Percentiles rank a stretch among this genome's conserved stretches.
These are phyloP conservation scores for Neofusicoccum sp. DNA, from an alignment of 2,329 filamentous ascomycete genomes.

Conservation along the genomic window DNA sequence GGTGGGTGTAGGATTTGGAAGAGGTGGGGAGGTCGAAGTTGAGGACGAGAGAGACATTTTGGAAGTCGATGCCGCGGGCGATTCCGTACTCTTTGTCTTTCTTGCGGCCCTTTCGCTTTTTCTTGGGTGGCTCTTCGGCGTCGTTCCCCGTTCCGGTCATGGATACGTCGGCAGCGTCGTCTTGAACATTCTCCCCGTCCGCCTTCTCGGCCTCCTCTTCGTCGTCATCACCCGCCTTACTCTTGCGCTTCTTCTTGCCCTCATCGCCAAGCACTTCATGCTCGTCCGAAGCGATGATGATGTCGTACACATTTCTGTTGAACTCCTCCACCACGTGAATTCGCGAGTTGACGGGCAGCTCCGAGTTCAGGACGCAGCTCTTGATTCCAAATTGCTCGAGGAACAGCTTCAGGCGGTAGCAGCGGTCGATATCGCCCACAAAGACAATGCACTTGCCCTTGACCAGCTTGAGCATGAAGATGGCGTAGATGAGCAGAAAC, in stretches of 20 bases:
- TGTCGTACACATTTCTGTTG: conserved; percentile 95
- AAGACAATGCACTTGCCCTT: conserved; percentile 89
- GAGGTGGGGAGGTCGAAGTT: conserved; percentile 94
- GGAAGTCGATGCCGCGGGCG: conserved; percentile 95
- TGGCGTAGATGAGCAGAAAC: conserved; percentile 87
- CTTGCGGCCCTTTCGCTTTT: conserved; percentile 67
- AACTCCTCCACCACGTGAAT: conserved; percentile 97
- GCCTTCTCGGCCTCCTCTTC: conserved; percentile 29
- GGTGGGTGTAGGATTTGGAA: conserved; percentile 93
- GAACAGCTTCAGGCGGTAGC: conserved; percentile 91
- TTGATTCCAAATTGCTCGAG: conserved; percentile 96
- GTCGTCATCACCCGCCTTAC: conserved; percentile 26
- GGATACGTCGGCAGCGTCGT: conserved; percentile 41
- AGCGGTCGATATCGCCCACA: conserved; percentile 83
- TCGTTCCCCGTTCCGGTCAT: conserved; percentile 21
- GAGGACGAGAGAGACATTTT: conserved; percentile 79
- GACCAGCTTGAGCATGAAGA: conserved; percentile 92
- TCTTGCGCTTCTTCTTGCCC: conserved; percentile 39
- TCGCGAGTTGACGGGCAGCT: conserved; percentile 88
- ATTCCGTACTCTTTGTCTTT: conserved; percentile 88
- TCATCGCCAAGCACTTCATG: conserved; percentile 78
- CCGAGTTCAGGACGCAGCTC: conserved; percentile 90
- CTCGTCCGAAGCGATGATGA: conserved; percentile 95
- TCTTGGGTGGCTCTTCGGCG: conserved; percentile 44
- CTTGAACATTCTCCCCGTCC: conserved; percentile 34